Percentiles rank a stretch among this genome's conserved stretches.
phyloP scores from a whole-genome alignment of 2,329 filamentous ascomycete species.

The Berkeleyomyces basicola region DNA sequence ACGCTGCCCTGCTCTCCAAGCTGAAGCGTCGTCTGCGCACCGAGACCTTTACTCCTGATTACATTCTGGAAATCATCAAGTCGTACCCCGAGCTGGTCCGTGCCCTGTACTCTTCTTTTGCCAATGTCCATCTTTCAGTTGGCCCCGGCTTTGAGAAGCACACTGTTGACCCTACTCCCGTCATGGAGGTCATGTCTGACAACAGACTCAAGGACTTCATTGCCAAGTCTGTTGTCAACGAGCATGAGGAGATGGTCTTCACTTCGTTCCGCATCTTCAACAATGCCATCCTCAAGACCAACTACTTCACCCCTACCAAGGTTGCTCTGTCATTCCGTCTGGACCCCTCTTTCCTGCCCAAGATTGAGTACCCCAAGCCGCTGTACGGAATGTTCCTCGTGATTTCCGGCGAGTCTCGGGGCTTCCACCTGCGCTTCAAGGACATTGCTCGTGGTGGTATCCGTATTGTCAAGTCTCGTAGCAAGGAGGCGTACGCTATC shows the following conservation, averaged over 20 bases:
- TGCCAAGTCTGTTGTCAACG: slow-evolving; percentile 64
- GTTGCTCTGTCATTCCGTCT: slow-evolving; percentile 93
- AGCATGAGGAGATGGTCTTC: slow-evolving; percentile 98
- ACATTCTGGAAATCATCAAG: slow-evolving; percentile 93
- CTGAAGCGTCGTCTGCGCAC: slow-evolving; percentile 89
- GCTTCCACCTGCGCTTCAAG: slow-evolving; percentile 93
- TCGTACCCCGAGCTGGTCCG: slow-evolving; percentile 78
- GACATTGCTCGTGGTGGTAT: slow-evolving; percentile 96
- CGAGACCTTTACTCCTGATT: slow-evolving; percentile 95
- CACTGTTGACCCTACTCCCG: slow-evolving; percentile 34
- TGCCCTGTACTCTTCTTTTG: slow-evolving; percentile 79
- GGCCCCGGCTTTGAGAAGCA: slow-evolving; percentile 34
- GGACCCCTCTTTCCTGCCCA: slow-evolving; percentile 73
- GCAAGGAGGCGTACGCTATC: slow-evolving; percentile 88
- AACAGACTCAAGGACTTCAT: slow-evolving; percentile 56
- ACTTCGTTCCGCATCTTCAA: slow-evolving; percentile 94
- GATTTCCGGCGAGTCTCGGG: slow-evolving; percentile 89
- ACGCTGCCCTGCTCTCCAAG: slow-evolving; percentile 78
- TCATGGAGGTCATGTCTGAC: slow-evolving; percentile 57
- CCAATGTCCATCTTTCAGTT: slow-evolving; percentile 57
- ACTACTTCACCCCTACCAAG: slow-evolving; percentile 94
- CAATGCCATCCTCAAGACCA: slow-evolving; percentile 83
- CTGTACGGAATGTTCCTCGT: slow-evolving; percentile 98
- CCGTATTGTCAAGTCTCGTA: slow-evolving; percentile 94
- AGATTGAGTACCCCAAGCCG: slow-evolving; percentile 81